Conservation (phyloP, 2,329 filamentous ascomycete genomes). For the Microdochium paspali region DNA sequence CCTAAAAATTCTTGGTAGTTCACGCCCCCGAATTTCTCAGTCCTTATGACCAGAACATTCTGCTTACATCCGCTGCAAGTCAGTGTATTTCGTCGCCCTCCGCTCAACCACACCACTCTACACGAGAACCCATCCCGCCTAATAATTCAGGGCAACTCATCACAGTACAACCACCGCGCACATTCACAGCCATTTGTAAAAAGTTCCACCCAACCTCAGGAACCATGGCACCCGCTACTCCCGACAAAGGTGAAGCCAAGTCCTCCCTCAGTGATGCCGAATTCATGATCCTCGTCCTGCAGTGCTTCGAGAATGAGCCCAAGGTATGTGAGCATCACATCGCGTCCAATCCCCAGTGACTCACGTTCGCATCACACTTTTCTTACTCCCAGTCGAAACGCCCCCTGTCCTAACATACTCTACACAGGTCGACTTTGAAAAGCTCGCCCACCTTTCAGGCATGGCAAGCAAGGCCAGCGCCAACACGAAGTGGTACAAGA, state of each 20-base stretch:
- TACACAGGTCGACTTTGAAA: background rate
- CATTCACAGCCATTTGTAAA: background rate
- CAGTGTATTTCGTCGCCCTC: too few species aligned
- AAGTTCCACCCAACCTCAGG: background rate
- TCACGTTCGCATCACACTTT: background rate
- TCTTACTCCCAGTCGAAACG: background rate
- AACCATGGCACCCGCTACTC: background rate
- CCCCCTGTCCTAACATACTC: background rate
- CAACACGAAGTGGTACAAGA: background rate
- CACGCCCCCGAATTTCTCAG: too few species aligned
- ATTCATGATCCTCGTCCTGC: background rate
- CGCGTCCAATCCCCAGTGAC: too few species aligned
- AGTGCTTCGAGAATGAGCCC: background rate
- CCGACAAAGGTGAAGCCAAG: background rate
- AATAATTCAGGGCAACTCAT: too few species aligned
- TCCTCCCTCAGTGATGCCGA: background rate
- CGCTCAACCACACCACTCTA: too few species aligned
- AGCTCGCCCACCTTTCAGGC: background rate
- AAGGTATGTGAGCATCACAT: background rate
- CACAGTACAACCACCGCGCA: background rate
- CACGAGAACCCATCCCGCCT: too few species aligned
- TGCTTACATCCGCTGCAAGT: too few species aligned
- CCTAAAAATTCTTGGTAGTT: too few species aligned
- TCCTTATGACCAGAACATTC: too few species aligned
- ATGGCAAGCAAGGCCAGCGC: background rate